Base-by-base conservation (phyloP, 2,329 filamentous ascomycete genomes). In the Calonectria montana region DNA sequence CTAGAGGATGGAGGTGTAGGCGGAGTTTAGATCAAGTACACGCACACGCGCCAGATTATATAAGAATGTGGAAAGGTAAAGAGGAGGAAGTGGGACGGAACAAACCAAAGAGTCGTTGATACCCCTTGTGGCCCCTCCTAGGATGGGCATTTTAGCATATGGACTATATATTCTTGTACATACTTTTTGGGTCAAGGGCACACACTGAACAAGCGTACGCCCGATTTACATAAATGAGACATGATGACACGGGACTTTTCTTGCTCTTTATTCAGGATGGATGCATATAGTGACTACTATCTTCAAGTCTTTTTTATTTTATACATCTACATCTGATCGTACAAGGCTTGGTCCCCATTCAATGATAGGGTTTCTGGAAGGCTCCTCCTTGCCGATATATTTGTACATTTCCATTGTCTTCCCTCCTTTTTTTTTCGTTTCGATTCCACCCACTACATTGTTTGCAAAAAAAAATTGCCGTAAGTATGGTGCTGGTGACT, bases 1-100 rank as follows among this genome's bases (percentile, higher is more conserved):
- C 86, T 93, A 53, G 91, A 93, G 81, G 88, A 90, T 53, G 85
- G 87, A 25, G 88, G 88, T 15, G 85, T 90, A 8, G 88, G 88
- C 0, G 83, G 84, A 61, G 84, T 84, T 47, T 88, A 80, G 81
- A 64, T 21, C 39, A 57, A 65, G 62, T 27, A 67, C 35, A 68
- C 53, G 64, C 45, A 48, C 21, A 50, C 45, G 48, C 35, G 23
- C 3, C 53, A 13, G 18, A 21, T 39, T 59, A 43, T 15, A 48
- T 45, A 21, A 31, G 41, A 65, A n/a, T 43, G 53, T n/a, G 62
- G 35, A 21, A 53, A 71, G 18, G 59, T 9, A 41, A 64, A 16
- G n/a, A n/a, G 18, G 31, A 35, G 16, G 41, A 47, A 18, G 35
- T 48, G 41, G 27, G 27, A 72, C 64, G 71, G 48, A 67, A 55